Evolutionary conservation across 805 yeast species (phyloP), one percentile per base, ranked within the genome.

Genomic region (Groenewaldozyma salmanticensis): DNA sequence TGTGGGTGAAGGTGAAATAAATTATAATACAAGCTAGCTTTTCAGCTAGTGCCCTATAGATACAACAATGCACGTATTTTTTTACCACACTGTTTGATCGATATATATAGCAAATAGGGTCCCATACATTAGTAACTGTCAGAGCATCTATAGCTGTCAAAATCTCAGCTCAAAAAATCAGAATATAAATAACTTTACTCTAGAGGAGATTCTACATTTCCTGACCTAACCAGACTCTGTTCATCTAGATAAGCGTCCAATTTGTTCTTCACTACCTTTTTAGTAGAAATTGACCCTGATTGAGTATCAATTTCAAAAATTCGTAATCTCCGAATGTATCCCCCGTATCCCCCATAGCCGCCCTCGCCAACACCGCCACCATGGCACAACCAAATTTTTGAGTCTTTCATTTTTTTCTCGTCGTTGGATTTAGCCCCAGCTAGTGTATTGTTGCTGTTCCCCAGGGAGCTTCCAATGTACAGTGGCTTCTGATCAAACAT

Each of bases 321-420:
- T 37, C 98, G 68, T 35, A 86, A 54, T 42, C 96, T 70, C 52
- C 98, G 74, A n/a, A 80, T 68, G 24, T 81, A 84, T 1, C 88
- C 90, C 1, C 87, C 90, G 53, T 87, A 86, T 0, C 96, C 96
- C 5, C 81, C 96, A 57, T 92, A 92, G 0, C 96, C 97, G 31
- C 97, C 98, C 62, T 85, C 94, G 13, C 97, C 98, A 4, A 74
- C 71, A 1, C 79, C 94, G 20, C 98, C 98, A 3, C 95, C 98
- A 56, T 86, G 87, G 55, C 98, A 92, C 27, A 92, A 64, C 94
- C 95, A 85, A 24, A 81, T 61, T 36, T 24, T 33, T 9, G 29
- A 24, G 13, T 13, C 35, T 17, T 13, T 13, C 7, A 9, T 13
- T 9, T 9, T 34, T 34, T 18, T 40, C n/a, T 20, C 22, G n/a